phyloP scores from a whole-genome alignment of 2,329 filamentous ascomycete species.

The Neonectria coccinea region DNA sequence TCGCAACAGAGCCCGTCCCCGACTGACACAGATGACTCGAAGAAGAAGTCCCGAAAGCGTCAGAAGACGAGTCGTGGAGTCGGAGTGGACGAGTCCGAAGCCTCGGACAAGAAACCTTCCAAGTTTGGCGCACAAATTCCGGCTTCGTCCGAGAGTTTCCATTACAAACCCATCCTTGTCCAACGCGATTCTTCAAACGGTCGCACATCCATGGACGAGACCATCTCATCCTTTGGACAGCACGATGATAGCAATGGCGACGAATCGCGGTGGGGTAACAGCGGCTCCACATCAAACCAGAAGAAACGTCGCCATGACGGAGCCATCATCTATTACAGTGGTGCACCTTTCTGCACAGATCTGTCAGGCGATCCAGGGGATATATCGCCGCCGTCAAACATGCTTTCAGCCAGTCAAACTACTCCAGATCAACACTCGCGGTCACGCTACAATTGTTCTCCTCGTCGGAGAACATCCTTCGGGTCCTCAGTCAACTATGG shows the following conservation, averaged over 20 bases:
- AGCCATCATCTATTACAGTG: constrained; percentile 86
- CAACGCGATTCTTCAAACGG: constrained; percentile 61
- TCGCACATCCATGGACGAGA: constrained; percentile 61
- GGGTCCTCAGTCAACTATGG: constrained; percentile 63
- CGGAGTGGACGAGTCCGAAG: constrained; percentile 51
- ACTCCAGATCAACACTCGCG: constrained; percentile 37
- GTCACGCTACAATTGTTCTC: constrained; percentile 40
- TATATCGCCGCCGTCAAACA: constrained; percentile 60
- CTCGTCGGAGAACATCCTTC: constrained; percentile 58
- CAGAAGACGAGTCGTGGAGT: constrained; percentile 55
- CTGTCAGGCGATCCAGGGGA: constrained; percentile 74
- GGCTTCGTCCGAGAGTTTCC: constrained; percentile 62
- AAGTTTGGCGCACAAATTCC: constrained; percentile 55
- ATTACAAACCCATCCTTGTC: constrained; percentile 73
- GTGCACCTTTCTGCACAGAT: constrained; percentile 84
- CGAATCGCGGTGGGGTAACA: constrained; percentile 60
- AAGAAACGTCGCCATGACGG: constrained; percentile 73
- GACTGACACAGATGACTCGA: constrained; percentile 60
- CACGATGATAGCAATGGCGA: constrained; percentile 62
- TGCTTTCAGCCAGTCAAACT: constrained; percentile 59
- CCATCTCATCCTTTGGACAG: constrained; percentile 60
- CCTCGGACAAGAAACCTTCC: constrained; percentile 53
- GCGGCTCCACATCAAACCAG: constrained; percentile 60
- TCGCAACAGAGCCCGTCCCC: constrained; percentile 61
- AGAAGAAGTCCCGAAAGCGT: constrained; percentile 59